Percentiles rank a stretch among this genome's conserved stretches.
Conservation (phyloP, 1,139 yeast species). For the Nematodospora anomalae region DNA sequence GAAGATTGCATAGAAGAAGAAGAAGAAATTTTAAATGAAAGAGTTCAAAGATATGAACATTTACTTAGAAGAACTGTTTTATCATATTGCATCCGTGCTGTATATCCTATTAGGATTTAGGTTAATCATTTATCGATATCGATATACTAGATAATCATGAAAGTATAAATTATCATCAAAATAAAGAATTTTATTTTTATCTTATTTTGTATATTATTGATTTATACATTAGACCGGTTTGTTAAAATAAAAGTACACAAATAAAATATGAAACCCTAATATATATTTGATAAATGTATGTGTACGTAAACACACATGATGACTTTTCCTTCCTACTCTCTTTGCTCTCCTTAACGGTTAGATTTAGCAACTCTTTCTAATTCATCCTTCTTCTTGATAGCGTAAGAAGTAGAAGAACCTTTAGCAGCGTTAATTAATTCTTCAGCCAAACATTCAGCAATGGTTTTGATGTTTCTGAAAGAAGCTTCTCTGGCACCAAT, state of each 20-base stretch:
- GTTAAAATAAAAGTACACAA: slow-evolving; percentile 10
- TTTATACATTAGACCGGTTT: slow-evolving; percentile 10
- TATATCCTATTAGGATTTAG: slow-evolving; percentile 28
- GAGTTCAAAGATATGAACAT: slow-evolving; percentile 22
- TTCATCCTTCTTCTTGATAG: slow-evolving; percentile 99
- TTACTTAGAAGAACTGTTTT: slow-evolving; percentile 15
- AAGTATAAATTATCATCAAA: neutral
- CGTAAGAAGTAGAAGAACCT: slow-evolving; percentile 99
- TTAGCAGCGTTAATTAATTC: slow-evolving; percentile 99
- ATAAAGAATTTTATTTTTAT: slow-evolving; percentile 2
- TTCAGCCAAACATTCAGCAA: slow-evolving; percentile 99
- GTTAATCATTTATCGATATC: slow-evolving; percentile 1
- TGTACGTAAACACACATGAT: slow-evolving; percentile 6
- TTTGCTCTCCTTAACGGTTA: slow-evolving; percentile 79
- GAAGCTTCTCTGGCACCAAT: slow-evolving; percentile 99
- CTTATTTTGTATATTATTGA: slow-evolving; percentile 8
- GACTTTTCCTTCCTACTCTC: slow-evolving; percentile 1
- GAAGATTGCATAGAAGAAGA: slow-evolving; percentile 14
- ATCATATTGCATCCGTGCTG: slow-evolving; percentile 19
- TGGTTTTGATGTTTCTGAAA: slow-evolving; percentile 99
- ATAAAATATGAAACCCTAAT: slow-evolving; percentile 8
- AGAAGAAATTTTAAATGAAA: slow-evolving; percentile 18
- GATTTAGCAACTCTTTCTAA: slow-evolving; percentile 99
- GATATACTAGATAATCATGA: neutral
- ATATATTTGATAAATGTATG: slow-evolving; percentile 6